Base-by-base conservation (phyloP, 75 land plant species). In the Pinus tabuliformis region DNA sequence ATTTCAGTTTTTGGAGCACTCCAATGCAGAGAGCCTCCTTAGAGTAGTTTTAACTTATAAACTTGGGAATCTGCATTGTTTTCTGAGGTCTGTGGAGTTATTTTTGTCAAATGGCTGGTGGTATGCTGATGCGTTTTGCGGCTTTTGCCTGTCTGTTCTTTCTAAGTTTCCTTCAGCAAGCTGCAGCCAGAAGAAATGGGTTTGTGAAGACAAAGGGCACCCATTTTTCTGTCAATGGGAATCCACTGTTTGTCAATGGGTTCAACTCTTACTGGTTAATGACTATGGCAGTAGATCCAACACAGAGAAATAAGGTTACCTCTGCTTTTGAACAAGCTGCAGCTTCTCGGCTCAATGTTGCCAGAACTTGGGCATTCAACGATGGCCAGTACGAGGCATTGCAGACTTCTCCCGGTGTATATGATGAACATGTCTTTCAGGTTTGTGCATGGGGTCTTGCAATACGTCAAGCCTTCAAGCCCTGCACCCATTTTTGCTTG, bases 331-430 rank as follows among this genome's bases (percentile, higher is more conserved):
- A 81, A 61, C 66, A 87, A 56, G 96, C 94, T 13, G 45, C 75
- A 3, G 42, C 62, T 20, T 70, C 80, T 60, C 86, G 93, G 56
- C 85, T 91, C 36, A 80, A 85, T 3, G 75, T 93, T 5, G 89
- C 83, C 12, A 83, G 96, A 74, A 93, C 96, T 2, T 93, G 93
- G 96, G 96, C 96, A 70, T 93, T 93, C 79, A 92, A 83, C 75
- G 96, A 89, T 76, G 95, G 92, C 36, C 85, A 87, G 4, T 81
- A 83, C 49, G 70, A 73, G 3, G 83, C 95, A 56, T 65, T 92
- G 49, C 95, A 92, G 78, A 64, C 78, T 72, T 84, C 90, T 30
- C 95, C 95, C 30, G 92, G 92, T 4, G 75, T 66, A 11, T 92
- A 92, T 78, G 86, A 92, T 76, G 95, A 89, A 60, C 72, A 85